These are phyloP conservation scores for Ceratobasidium sp. DNA, from an alignment of 1,284 basidiomycete species.

Conservation along the genomic window DNA sequence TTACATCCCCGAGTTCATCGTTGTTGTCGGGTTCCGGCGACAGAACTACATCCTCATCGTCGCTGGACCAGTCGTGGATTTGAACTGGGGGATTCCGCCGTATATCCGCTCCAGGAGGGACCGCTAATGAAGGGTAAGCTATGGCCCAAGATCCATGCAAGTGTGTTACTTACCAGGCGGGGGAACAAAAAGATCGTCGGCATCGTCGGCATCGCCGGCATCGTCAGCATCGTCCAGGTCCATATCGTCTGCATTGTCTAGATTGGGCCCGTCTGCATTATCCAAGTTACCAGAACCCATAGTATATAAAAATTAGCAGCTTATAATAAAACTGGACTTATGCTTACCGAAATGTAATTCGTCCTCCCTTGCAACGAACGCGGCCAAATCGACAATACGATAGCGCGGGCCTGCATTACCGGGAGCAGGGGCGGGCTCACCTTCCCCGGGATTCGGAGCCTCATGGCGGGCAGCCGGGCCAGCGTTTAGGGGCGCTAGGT, in stretches of 20 bases:
- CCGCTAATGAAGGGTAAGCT: background rate
- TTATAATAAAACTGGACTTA: background rate
- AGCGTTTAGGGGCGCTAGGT: background rate
- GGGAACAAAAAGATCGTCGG: background rate
- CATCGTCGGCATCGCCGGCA: background rate
- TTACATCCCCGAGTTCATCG: background rate
- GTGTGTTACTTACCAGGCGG: background rate
- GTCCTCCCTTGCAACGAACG: background rate
- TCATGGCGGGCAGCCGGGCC: background rate
- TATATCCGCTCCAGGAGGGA: background rate
- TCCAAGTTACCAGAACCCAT: background rate
- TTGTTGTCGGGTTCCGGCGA: background rate
- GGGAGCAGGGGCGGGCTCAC: background rate
- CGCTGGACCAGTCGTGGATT: background rate
- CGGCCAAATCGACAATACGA: background rate
- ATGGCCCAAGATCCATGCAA: background rate
- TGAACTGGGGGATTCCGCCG: background rate
- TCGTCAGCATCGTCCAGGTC: background rate
- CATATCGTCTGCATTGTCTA: background rate
- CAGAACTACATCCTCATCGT: background rate
- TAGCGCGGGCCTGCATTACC: background rate
- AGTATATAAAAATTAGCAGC: background rate
- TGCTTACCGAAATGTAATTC: background rate
- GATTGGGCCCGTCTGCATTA: background rate
- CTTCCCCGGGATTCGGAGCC: background rate